These are phyloP conservation scores for Lipomyces anomalus DNA, from an alignment of 805 yeast species.

Conservation along the genomic window DNA sequence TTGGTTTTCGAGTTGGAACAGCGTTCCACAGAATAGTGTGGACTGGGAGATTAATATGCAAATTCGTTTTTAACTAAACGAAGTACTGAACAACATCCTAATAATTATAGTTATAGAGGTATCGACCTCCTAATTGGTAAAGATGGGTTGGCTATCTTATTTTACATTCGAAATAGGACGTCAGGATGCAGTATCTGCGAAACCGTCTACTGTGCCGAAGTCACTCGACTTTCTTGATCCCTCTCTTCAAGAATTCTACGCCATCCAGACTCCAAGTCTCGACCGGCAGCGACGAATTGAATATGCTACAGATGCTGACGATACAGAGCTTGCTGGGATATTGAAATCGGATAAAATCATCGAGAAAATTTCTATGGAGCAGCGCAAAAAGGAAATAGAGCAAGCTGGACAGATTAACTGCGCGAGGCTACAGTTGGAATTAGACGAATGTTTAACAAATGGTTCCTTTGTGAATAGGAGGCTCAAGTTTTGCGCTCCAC, in stretches of 20 bases:
- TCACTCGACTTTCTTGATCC: not conserved
- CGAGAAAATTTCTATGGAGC: not conserved
- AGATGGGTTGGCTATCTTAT: not conserved
- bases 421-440: not conserved
- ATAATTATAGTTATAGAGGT: too few species aligned
- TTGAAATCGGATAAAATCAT: not conserved
- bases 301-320: not conserved
- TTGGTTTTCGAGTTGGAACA: too few species aligned
- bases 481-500: not conserved
- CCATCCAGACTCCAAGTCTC: not conserved
- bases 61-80: too few species aligned
- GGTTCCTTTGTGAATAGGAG: conserved; percentile 1
- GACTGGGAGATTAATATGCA: too few species aligned
- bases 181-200: too few species aligned
- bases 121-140: too few species aligned
- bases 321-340: not conserved
- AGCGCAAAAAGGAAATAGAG: not conserved
- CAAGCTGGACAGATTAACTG: conserved; percentile 4
- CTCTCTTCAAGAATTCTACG: not conserved
- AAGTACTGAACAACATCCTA: too few species aligned
- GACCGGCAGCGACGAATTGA: not conserved
- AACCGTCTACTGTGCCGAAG: too few species aligned
- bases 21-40: too few species aligned
- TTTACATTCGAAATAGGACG: not conserved
- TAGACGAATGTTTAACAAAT: conserved; percentile 2